Evolutionary conservation across 176 grass and related monocot genomes (phyloP), one percentile per base, ranked within the genome.

Genomic region (Triticum turgidum): DNA sequence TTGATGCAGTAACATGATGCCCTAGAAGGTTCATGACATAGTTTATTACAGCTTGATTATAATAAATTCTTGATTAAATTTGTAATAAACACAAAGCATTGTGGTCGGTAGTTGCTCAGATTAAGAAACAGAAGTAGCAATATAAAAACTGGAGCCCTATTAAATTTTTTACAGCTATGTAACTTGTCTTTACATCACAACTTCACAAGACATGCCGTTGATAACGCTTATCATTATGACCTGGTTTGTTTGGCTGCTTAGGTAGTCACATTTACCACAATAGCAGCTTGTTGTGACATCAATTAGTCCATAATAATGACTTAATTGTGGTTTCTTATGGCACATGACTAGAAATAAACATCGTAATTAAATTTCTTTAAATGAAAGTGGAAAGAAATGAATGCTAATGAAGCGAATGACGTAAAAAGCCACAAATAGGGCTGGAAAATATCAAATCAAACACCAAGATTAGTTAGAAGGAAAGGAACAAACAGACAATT

Each of bases 231-330:
- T 54, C 51, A 74, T 44, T 62, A 74, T 73, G 5, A 33, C 65
- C 42, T 21, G 39, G 8, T 61, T 33, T 73, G 24, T 62, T 61
- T 73, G 47, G 45, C 14, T 42, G 22, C 38, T 73, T 83, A 61
- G 47, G 30, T 5, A 61, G 22, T 27, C 24, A 63, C 3, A 45
- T 73, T 9, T 37, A 85, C 25, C 7, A 25, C 51, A 76, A 47
- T 63, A 84, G 18, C 27, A 84, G 18, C 27, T 52, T 82, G 41
- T 5, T 69, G 11, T 69, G 69, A 30, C 80, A 82, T 71, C 18
- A 47, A 56, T 14, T 67, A 65, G 59, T 67, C 61, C 69, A 21
- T 69, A 51, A 52, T 5, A 77, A 82, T 13, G 6, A 82, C 25
- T 69, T 77, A 73, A 32, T 34, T 18, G 51, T 54, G 51, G 51